Conservation (phyloP, 768 basidiomycete species). For the Cystoderma amianthinum region DNA sequence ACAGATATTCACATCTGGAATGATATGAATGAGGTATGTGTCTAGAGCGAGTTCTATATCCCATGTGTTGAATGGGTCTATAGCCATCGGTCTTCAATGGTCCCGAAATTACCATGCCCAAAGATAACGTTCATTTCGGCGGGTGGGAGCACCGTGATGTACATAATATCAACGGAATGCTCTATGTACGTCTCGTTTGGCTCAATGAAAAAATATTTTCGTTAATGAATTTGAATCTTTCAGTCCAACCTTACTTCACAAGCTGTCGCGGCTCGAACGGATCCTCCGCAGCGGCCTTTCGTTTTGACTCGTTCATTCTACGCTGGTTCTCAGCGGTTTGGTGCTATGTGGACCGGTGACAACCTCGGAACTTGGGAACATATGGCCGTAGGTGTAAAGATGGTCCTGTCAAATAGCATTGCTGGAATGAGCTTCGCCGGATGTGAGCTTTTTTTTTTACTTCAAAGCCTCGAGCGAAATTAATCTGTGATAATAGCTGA, state of each 20-base stretch:
- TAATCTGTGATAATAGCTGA: constrained; percentile 55
- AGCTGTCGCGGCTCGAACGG: constrained; percentile 70
- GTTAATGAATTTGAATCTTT: too few relatives aligned
- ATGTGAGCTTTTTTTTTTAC: constrained; percentile 45
- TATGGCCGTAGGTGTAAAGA: constrained; percentile 88
- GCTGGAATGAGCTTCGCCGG: constrained; percentile 90
- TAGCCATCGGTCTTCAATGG: constrained; percentile 97
- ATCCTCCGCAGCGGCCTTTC: constrained; percentile 80
- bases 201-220: background rate
- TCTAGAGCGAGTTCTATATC: background rate
- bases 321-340: constrained; percentile 91
- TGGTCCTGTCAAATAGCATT: constrained; percentile 84
- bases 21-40: constrained; percentile 94
- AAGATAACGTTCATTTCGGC: constrained; percentile 71
- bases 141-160: constrained; percentile 98
- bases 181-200: constrained; percentile 42
- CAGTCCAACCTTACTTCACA: constrained; percentile 82
- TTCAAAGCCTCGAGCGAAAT: background rate
- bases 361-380: constrained; percentile 98
- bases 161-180: constrained; percentile 97
- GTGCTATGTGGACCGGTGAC: constrained; percentile 99
- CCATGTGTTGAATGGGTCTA: background rate
- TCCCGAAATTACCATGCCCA: constrained; percentile 81
- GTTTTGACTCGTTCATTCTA: constrained; percentile 94
- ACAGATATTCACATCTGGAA: constrained; percentile 93